Conservation (phyloP, 2,329 filamentous ascomycete species). For the Penicillium sumatraense region DNA sequence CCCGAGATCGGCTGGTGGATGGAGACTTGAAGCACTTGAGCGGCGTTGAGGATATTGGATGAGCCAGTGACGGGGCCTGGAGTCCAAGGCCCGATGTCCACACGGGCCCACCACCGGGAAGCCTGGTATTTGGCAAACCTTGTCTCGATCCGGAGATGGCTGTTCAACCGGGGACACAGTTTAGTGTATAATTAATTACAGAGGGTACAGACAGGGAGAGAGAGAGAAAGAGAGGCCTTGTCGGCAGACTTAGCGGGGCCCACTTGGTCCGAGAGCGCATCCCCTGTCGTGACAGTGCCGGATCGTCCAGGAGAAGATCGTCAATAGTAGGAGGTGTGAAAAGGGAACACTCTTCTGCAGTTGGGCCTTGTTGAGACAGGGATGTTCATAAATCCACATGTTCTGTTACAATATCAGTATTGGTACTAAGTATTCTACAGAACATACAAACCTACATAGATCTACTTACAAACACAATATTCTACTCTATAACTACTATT, state of each 20-base stretch:
- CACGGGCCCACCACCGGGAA: constrained; percentile 17
- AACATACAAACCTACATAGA: too few species aligned
- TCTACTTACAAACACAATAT: too few species aligned
- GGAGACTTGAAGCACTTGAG: constrained; percentile 22
- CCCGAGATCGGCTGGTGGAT: constrained; percentile 37
- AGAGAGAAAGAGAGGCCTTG: background rate
- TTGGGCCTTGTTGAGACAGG: background rate
- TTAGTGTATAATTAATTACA: background rate
- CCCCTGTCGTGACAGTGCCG: constrained; percentile 9
- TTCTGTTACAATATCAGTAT: too few species aligned
- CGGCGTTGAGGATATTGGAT: constrained; percentile 11
- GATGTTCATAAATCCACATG: too few species aligned
- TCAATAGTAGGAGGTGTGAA: background rate
- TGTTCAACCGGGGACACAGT: constrained; percentile 1
- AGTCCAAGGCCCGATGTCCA: constrained; percentile 16
- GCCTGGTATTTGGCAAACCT: constrained; percentile 24
- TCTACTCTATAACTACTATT: background rate
- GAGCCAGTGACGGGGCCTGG: constrained; percentile 16
- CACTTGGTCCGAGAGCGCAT: constrained; percentile 15
- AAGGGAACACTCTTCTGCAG: background rate
- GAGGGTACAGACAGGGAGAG: too few species aligned
- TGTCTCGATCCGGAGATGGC: constrained; percentile 20
- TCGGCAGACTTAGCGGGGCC: constrained; percentile 22
- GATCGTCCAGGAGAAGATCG: constrained; percentile 9
- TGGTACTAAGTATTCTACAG: too few species aligned